Evolutionary conservation across 495 filamentous ascomycete genomes (phyloP), one percentile per base, ranked within the genome.

Genomic region (Neurospora terricola): DNA sequence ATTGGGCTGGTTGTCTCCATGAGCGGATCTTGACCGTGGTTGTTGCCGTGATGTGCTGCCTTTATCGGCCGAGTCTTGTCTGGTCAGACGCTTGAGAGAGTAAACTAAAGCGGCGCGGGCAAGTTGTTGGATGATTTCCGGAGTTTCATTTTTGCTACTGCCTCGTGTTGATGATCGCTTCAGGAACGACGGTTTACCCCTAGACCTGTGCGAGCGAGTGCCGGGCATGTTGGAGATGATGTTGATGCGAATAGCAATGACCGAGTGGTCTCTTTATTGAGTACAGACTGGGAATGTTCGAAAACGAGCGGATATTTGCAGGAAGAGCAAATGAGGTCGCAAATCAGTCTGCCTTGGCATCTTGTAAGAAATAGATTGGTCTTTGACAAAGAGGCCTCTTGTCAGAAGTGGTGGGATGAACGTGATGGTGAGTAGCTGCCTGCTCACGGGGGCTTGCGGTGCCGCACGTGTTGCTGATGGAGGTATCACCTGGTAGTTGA

Each of bases 41-140:
- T 18, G 7, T 59, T 43, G 36, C 66, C 45, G 21, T 59, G 23
- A 37, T 72, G 54, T 69, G 21, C 39, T 69, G 2, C 23, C 23
- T 34, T 69, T 74, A 21, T 69, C 38, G 39, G 39, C 36, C 27
- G 37, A 71, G 72, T 70, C 43, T 48, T 66, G 70, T n/a, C 68
- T 59, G 38, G 59, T 73, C 7, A 80, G 72, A 30, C 73, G 73
- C n/a, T 69, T 74, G 23, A 80, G 73, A 4, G 74, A 71, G 72
- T 75, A 80, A 4, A 77, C 69, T 1, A 80, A 75, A n/a, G 72
- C 77, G 5, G 76, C 77, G 21, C 76, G 75, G 71, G 75, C 75
- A 23, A 80, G 70, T 16, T 76, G 74, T 12, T 74, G 76, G 14
- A 78, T 66, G 42, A 78, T 71, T 39, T 78, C 77, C 18, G 76